Evolutionary conservation across 306 rosid genomes (phyloP), one percentile per base, ranked within the genome.

Genomic region (Pyrus betulifolia): DNA sequence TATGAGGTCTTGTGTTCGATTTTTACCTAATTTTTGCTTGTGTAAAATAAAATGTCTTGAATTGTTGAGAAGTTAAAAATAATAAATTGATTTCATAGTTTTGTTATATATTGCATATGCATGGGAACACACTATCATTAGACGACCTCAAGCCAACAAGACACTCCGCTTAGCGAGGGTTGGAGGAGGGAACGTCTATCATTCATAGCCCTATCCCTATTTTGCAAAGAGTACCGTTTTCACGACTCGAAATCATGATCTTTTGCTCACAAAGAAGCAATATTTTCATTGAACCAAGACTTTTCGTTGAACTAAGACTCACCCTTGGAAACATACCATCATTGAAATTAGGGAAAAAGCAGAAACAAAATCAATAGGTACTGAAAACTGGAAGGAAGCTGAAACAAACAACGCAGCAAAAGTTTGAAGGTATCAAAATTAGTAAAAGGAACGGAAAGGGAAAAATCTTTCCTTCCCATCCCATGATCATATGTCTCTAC

Each of bases 391-490:
- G 80, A 78, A 83, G 64, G 80, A 78, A 83, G 55, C 79, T 59
- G 79, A 69, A 70, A 12, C 49, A 61, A 80, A 44, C 77, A 49
- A 73, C 52, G 60, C 31, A 75, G 44, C 69, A 80, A 83, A 83
- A 74, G 83, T 49, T 76, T 70, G 70, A 81, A 77, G 78, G 84
- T 18, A 78, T 78, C 81, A 85, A 88, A 85, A 88, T 84, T 80
- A 81, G 78, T 70, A 79, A 66, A 42, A 58, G 54, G 73, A 69
- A 73, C 2, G 58, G 68, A 74, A 80, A 76, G 68, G 63, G 13
- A 35, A 35, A 31, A 52, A 12, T 5, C 31, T 64, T 15, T 22
- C 55, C 55, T 40, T 40, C 31, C n/a, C 27, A 77, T 78, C 31
- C n/a, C 27, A 77, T 78, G 80, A 84, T 78, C 31, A 81, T 57